Evolutionary conservation across 2,329 filamentous ascomycete species (phyloP).

Genomic region (Helminthosporium solani): DNA sequence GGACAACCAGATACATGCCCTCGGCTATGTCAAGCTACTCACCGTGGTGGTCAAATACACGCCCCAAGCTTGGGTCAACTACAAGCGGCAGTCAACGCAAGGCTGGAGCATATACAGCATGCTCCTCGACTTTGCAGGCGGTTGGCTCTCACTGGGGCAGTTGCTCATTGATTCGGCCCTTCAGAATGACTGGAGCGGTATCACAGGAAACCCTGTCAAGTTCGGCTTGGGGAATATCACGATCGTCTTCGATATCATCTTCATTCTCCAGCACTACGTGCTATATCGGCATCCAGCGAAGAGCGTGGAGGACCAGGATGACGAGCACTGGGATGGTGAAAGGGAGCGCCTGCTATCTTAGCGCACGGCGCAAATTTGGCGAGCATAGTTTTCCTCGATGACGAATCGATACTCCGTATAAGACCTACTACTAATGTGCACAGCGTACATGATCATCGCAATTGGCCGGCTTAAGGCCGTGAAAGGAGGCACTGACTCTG

Average conservation of each 20-base stretch:
- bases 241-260: constrained; percentile 81
- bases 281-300: constrained; percentile 58
- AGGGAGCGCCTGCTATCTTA: constrained; percentile 24
- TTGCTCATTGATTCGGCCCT: constrained; percentile 81
- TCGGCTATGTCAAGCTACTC: constrained; percentile 86
- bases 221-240: constrained; percentile 82
- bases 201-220: constrained; percentile 91
- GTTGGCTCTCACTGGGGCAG: constrained; percentile 78
- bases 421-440: no score
- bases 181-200: constrained; percentile 82
- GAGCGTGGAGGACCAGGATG: constrained; percentile 26
- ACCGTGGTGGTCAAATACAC: constrained; percentile 91
- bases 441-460: neutral
- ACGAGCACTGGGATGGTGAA: constrained; percentile 22
- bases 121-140: constrained; percentile 78
- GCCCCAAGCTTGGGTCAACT: constrained; percentile 71
- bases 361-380: no score
- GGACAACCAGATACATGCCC: constrained; percentile 55
- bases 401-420: neutral
- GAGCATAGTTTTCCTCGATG: constrained; percentile 7
- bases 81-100: constrained; percentile 76
- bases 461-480: neutral
- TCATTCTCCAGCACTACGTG: constrained; percentile 85
- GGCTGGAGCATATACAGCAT: constrained; percentile 89
- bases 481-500: neutral